Evolutionary conservation across 1,284 basidiomycete species (phyloP).

Genomic region (Uromyces viciae-fabae): DNA sequence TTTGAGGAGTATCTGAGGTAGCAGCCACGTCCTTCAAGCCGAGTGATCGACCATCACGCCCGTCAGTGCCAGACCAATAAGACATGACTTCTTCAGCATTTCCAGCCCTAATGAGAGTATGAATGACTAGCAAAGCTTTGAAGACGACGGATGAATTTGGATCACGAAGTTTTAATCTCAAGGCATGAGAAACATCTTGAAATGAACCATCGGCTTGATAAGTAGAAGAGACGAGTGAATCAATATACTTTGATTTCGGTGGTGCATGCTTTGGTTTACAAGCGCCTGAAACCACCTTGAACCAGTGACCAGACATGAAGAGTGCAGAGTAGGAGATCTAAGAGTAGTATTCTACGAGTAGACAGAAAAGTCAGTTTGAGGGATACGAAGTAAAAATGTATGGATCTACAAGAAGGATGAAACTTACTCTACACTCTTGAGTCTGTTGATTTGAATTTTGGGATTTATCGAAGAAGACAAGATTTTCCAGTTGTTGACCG

Average conservation of each 20-base stretch:
- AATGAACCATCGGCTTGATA: constrained; percentile 87
- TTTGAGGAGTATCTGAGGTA: constrained; percentile 66
- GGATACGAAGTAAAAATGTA: no score
- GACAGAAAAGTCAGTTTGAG: neutral
- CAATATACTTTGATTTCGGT: constrained; percentile 73
- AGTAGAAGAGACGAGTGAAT: constrained; percentile 85
- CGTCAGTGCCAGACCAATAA: constrained; percentile 73
- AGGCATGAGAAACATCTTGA: constrained; percentile 82
- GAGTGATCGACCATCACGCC: constrained; percentile 65
- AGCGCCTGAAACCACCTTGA: constrained; percentile 46
- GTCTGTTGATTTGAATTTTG: no score
- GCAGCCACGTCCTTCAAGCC: constrained; percentile 43
- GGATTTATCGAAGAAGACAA: no score
- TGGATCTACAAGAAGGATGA: no score
- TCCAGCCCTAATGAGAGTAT: constrained; percentile 91
- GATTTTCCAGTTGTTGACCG: no score
- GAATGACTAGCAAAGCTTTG: constrained; percentile 90
- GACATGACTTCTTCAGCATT: constrained; percentile 83
- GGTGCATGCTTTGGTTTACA: constrained; percentile 84
- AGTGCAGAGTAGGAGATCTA: neutral
- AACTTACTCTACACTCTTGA: no score
- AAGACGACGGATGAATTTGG: constrained; percentile 89
- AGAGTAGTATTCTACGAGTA: neutral
- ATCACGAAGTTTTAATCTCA: constrained; percentile 77
- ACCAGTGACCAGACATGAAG: constrained; percentile 37